Conservation (phyloP, 148 eudicot species). For the Vaccinium myrtillus region DNA sequence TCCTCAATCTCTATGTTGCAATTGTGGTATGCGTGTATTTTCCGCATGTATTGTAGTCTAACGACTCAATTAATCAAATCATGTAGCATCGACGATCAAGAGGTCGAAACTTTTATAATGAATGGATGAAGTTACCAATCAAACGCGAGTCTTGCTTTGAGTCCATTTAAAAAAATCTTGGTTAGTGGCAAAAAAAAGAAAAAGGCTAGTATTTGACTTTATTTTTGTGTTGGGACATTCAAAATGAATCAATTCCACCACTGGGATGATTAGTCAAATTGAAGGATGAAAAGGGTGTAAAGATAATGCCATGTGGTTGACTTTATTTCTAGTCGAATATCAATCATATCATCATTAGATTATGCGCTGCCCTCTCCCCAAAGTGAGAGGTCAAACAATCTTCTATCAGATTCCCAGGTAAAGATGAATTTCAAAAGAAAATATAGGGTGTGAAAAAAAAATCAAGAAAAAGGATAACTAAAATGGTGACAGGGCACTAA, state of each 20-base stretch:
- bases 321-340: background rate
- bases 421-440: background rate
- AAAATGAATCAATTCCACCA: conserved; percentile 7
- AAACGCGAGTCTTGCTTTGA: background rate
- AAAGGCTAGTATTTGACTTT: background rate
- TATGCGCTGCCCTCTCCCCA: conserved; percentile 1
- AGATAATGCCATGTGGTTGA: background rate
- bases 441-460: background rate
- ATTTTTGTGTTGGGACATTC: conserved; percentile 2
- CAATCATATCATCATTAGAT: background rate
- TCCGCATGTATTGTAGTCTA: too few relatives aligned
- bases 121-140: background rate
- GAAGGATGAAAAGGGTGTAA: background rate
- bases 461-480: background rate
- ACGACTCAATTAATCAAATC: too few relatives aligned
- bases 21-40: too few relatives aligned
- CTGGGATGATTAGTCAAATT: background rate
- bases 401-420: conserved; percentile 2
- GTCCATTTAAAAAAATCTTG: background rate
- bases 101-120: too few relatives aligned
- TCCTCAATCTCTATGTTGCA: too few relatives aligned
- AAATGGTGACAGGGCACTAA: background rate
- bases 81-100: too few relatives aligned
- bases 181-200: background rate
- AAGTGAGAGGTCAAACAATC: conserved; percentile 9